These are phyloP conservation scores for Pichia inconspicua DNA, from an alignment of 1,139 yeast species.

Conservation along the genomic window DNA sequence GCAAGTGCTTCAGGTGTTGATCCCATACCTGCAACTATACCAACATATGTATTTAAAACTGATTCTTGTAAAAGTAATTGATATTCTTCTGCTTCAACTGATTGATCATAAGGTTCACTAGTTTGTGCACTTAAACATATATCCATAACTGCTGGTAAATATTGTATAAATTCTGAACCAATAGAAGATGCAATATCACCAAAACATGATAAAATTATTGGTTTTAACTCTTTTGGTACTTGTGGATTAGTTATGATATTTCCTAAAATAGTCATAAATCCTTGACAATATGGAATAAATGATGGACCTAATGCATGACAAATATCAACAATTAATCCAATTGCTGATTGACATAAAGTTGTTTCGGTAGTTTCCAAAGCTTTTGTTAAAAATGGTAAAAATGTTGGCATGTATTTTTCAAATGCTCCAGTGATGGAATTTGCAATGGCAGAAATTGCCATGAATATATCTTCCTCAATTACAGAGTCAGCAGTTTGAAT, in stretches of 20 bases:
- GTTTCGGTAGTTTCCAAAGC: constrained; percentile 80
- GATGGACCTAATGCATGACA: constrained; percentile 80
- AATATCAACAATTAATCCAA: constrained; percentile 94
- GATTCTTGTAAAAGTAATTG: constrained; percentile 69
- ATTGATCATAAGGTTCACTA: constrained; percentile 48
- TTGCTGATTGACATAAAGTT: constrained; percentile 79
- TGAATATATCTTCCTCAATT: constrained; percentile 89
- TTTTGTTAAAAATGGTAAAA: constrained; percentile 70
- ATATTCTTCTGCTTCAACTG: constrained; percentile 73
- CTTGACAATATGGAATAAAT: constrained; percentile 67
- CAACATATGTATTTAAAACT: constrained; percentile 89
- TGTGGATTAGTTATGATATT: constrained; percentile 56
- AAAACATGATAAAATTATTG: constrained; percentile 85
- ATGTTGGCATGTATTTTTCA: constrained; percentile 67
- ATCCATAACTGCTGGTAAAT: constrained; percentile 70
- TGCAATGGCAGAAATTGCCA: constrained; percentile 86
- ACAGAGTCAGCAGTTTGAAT: constrained; percentile 59
- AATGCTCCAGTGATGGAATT: constrained; percentile 66
- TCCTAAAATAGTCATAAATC: constrained; percentile 77
- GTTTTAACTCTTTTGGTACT: constrained; percentile 74
- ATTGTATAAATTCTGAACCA: constrained; percentile 67
- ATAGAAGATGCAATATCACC: constrained; percentile 93
- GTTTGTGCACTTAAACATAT: constrained; percentile 54
- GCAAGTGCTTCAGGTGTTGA: constrained; percentile 58
- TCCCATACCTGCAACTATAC: constrained; percentile 81